phyloP scores from a whole-genome alignment of 2,329 filamentous ascomycete genomes.

The Paradendryphiella salina region DNA sequence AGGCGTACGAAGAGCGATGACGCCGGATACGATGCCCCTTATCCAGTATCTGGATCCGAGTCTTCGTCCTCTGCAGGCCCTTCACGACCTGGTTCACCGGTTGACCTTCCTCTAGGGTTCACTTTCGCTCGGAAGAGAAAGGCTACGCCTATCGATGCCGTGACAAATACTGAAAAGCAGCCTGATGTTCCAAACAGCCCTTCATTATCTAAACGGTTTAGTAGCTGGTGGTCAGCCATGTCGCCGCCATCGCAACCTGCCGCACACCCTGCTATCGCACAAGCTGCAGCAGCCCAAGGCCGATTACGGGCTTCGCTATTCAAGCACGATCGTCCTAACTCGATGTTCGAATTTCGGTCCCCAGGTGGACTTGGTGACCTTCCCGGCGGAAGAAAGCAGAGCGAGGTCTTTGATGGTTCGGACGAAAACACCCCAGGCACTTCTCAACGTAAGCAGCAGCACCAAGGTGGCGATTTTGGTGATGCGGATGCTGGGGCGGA shows the following conservation, averaged over 20 bases:
- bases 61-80: conserved; percentile 34
- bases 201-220: conserved; percentile 36
- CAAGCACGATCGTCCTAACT: conserved; percentile 35
- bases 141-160: conserved; percentile 13
- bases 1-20: conserved; percentile 32
- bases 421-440: conserved; percentile 30
- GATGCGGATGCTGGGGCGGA: conserved; percentile 13
- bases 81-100: conserved; percentile 35
- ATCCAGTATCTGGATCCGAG: conserved; percentile 35
- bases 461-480: conserved; percentile 11
- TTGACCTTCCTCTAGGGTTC: conserved; percentile 36
- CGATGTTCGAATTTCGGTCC: conserved; percentile 45
- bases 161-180: conserved; percentile 2
- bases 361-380: conserved; percentile 29
- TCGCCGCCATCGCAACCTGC: conserved; percentile 18
- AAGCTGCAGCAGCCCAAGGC: conserved; percentile 11
- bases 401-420: conserved; percentile 51
- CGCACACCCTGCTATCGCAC: conserved; percentile 6
- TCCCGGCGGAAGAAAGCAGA: conserved; percentile 27
- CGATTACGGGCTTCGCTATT: conserved; percentile 18
- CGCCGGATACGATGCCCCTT: conserved; percentile 12
- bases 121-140: conserved; percentile 32
- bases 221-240: conserved; percentile 45
- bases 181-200: conserved; percentile 32
- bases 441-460: conserved; percentile 10